These are phyloP conservation scores for Zoysia japonica DNA, from an alignment of 176 grass and related monocot genomes.

Conservation along the genomic window DNA sequence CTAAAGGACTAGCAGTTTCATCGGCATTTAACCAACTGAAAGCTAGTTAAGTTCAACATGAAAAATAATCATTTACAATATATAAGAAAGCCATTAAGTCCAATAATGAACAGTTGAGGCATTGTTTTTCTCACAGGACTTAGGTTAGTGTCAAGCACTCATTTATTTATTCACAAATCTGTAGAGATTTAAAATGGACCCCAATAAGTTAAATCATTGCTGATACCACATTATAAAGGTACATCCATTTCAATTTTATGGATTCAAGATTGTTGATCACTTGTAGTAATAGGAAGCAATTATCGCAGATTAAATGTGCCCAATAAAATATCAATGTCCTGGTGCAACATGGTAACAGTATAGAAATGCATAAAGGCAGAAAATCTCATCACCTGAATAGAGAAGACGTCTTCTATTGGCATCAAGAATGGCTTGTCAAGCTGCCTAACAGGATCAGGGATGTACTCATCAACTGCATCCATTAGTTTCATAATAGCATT, in stretches of 20 bases:
- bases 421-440: constrained; percentile 98
- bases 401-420: constrained; percentile 98
- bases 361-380: background rate
- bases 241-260: too few relatives aligned
- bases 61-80: background rate
- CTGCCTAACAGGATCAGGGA: constrained; percentile 95
- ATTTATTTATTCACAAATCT: too few relatives aligned
- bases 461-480: constrained; percentile 96
- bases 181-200: too few relatives aligned
- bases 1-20: background rate
- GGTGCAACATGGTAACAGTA: background rate
- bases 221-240: too few relatives aligned
- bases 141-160: too few relatives aligned
- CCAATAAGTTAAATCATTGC: too few relatives aligned
- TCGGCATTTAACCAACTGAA: background rate
- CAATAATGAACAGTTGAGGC: too few relatives aligned
- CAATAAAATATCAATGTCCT: background rate
- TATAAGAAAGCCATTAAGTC: too few relatives aligned
- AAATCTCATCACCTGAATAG: constrained; percentile 74
- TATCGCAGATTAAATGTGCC: background rate
- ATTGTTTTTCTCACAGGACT: too few relatives aligned
- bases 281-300: too few relatives aligned
- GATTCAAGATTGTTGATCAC: too few relatives aligned
- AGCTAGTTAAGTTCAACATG: background rate
- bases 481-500: constrained; percentile 91